phyloP scores from a whole-genome alignment of 306 rosid genomes.

The Vigna mungo region DNA sequence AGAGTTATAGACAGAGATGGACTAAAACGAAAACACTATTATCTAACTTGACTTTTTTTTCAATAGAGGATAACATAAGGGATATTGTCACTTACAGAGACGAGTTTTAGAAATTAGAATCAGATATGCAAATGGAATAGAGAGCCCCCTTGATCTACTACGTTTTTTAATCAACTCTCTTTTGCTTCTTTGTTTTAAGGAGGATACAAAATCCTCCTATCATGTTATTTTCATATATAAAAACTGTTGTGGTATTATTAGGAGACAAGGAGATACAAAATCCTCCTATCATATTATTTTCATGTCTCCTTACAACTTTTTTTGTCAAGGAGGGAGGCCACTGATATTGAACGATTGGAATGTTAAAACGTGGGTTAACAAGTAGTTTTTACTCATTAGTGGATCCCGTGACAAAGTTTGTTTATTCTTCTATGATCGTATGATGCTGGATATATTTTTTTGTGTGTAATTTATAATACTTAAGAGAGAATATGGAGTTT shows the following conservation, averaged over 20 bases:
- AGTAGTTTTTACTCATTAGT: background rate
- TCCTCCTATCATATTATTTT: no score
- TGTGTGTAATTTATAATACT: background rate
- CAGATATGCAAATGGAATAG: no score
- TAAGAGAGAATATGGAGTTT: background rate
- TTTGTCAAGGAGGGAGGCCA: background rate
- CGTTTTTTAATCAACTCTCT: no score
- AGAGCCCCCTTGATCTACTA: no score
- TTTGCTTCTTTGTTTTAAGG: no score
- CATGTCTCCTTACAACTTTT: no score
- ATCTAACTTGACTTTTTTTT: background rate
- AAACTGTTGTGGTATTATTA: no score
- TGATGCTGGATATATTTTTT: constrained; percentile 18
- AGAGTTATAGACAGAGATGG: constrained; percentile 1
- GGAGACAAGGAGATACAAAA: no score
- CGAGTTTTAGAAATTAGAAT: no score
- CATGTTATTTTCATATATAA: no score
- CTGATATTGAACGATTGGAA: background rate
- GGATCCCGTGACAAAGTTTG: background rate
- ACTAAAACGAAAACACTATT: background rate
- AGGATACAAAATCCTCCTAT: no score
- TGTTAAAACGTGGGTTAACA: background rate
- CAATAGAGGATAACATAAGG: background rate
- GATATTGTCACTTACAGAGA: background rate
- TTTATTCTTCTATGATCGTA: background rate